A percentile compares a stretch with the other conserved stretches of the same genome.
These are phyloP conservation scores for Rehmannia glutinosa DNA, from an alignment of 257 asterid species.

Conservation along the genomic window DNA sequence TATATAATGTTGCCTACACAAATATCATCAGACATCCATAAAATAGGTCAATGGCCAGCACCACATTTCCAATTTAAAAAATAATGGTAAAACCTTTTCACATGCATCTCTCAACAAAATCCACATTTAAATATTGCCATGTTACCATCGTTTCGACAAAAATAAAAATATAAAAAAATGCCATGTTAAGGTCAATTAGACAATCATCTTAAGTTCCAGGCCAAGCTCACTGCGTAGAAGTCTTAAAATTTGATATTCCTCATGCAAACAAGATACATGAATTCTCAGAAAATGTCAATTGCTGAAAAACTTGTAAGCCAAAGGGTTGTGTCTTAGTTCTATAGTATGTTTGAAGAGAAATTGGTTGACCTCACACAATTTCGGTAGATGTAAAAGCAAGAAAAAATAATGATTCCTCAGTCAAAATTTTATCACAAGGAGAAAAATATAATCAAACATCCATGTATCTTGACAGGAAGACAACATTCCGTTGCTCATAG, in stretches of 20 bases:
- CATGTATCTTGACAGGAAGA: not conserved
- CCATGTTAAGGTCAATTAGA: not conserved
- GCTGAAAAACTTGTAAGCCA: not conserved
- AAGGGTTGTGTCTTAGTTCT: not conserved
- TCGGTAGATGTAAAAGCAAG: not conserved
- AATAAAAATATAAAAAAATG: too few species aligned
- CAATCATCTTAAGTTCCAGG: not conserved
- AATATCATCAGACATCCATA: constrained; percentile 17
- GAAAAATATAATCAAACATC: constrained; percentile 1
- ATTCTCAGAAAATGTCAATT: not conserved
- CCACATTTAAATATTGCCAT: not conserved
- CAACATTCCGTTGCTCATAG: not conserved
- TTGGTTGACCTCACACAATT: not conserved
- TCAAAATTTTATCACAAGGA: not conserved
- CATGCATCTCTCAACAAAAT: not conserved
- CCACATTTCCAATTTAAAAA: not conserved
- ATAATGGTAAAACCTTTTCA: constrained; percentile 1
- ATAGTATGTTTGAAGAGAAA: not conserved
- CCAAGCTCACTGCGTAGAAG: not conserved
- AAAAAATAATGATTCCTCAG: not conserved
- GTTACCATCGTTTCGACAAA: too few species aligned
- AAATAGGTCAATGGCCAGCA: constrained; percentile 9
- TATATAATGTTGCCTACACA: constrained; percentile 61
- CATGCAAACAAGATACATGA: not conserved
- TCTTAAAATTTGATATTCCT: not conserved